Evolutionary conservation across 2,329 filamentous ascomycete species (phyloP), one percentile per base, ranked within the genome.

Genomic region (Arthrobotrys megalospora): DNA sequence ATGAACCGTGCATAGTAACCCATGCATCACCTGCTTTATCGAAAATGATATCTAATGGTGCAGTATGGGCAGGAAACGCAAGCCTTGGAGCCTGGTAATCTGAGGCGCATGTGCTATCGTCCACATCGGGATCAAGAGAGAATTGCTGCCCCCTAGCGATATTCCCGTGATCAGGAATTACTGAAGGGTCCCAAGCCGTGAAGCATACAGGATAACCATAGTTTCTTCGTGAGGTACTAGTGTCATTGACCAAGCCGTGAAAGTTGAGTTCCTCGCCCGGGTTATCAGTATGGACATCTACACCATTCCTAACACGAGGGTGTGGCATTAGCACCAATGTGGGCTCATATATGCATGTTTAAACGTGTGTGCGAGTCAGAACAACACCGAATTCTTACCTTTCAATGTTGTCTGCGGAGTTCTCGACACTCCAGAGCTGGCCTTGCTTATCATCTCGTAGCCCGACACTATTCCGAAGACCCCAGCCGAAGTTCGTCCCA

Each of bases 171-270:
- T 85, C 81, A 1, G 88, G 87, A 48, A 87, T 81, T n/a, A 84
- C 83, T 10, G 84, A 81, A 0, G 88, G 87, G 72, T 88, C 86
- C 91, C 91, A 93, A 5, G 91, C 86, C 0, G 91, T 86, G 81
- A 90, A 91, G 85, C 92, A 93, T 50, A 86, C 84, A 0, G 92
- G 92, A 81, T 93, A 94, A 21, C 91, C 92, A 81, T 91, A 91
- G 83, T 93, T 92, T 38, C 36, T 14, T 24, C 75, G 43, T 19
- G 73, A 14, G 12, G 86, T 86, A 48, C 88, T 87, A 3, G 92
- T 85, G 75, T 87, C 88, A 21, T 7, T 12, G 28, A 77, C 60
- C 3, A 60, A 70, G 3, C 92, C 91, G 73, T 91, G 89, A 82
- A 89, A 92, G 83, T 93, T 93, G 83, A 94, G 84, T 83, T 93